Base-by-base conservation (phyloP, 306 rosid species). In the Vachellia pachyceras region DNA sequence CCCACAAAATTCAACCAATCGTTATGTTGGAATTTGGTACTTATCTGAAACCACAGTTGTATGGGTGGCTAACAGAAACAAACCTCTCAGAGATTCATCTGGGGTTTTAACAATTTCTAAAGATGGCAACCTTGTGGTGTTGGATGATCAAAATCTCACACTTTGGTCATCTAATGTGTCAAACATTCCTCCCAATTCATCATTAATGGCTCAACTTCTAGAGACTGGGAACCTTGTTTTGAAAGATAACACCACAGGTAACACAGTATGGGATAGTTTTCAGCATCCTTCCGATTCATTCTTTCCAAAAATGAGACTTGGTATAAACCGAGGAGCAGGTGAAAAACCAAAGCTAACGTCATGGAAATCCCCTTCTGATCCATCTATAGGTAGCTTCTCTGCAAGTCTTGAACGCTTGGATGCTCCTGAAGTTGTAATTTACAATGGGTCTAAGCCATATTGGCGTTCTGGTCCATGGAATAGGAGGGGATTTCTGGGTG, bases 391-490 rank as follows among this genome's bases (percentile, higher is more conserved):
- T 0, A 63, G 18, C n/a, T 63, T 63, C 41, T 63, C 18, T 33
- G 40, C n/a, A 2, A 15, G 22, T 35, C 8, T 65, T 35, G 70
- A 65, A 13, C 20, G 10, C 22, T 9, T 6, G 17, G 44, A 65
- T 36, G 44, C 12, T 65, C 70, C 44, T 12, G 44, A 65, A 33
- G 20, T 35, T 35, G 3, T 65, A 14, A 7, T 65, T 3, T 35
- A 7, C 2, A 35, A 65, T 14, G 70, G 44, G 10, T 5, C 44
- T 14, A 14, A 7, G 3, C 45, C 45, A 65, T 60, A 69, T 70
- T 82, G 73, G 77, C 50, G 75, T 0, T 44, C 57, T 47, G 82
- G 82, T 37, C 79, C 85, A 10, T 82, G 79, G 85, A 77, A 82
- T 14, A 69, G 75, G 14, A 37, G 58, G 29, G 3, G 15, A 0